These are phyloP conservation scores for Candida tunisiensis DNA, from an alignment of 1,139 yeast species.

Conservation along the genomic window DNA sequence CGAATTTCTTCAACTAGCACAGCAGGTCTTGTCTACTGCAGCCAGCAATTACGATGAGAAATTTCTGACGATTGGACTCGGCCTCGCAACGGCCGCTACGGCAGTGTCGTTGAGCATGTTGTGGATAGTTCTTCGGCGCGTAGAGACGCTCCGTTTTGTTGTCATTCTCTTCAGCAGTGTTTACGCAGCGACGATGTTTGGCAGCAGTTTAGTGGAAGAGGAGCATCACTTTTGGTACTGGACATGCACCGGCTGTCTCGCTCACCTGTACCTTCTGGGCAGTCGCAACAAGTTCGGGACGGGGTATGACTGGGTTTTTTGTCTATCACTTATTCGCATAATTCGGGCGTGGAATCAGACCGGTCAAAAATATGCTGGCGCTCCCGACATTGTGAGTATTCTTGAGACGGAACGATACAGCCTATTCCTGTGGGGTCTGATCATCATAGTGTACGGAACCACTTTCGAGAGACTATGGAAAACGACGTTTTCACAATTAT, in stretches of 20 bases:
- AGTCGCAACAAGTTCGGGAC: slow-evolving; percentile 10
- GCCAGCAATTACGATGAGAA: slow-evolving; percentile 59
- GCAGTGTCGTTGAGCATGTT: slow-evolving; percentile 16
- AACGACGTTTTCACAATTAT: slow-evolving; percentile 9
- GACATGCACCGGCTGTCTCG: slow-evolving; percentile 27
- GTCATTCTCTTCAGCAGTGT: slow-evolving; percentile 22
- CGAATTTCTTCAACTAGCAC: slow-evolving; percentile 31
- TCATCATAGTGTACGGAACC: slow-evolving; percentile 24
- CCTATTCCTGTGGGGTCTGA: slow-evolving; percentile 31
- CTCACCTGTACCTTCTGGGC: slow-evolving; percentile 14
- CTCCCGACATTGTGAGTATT: slow-evolving; percentile 27
- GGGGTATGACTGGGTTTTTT: slow-evolving; percentile 16
- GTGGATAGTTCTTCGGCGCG: slow-evolving; percentile 4
- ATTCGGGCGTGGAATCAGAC: slow-evolving; percentile 80
- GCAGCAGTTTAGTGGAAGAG: slow-evolving; percentile 89
- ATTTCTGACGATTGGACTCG: slow-evolving; percentile 33
- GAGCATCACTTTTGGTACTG: slow-evolving; percentile 98
- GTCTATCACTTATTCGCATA: slow-evolving; percentile 33
- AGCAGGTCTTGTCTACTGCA: slow-evolving; percentile 38
- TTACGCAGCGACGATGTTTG: slow-evolving; percentile 53
- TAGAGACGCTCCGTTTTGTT: slow-evolving; percentile 1
- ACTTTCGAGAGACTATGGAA: slow-evolving; percentile 12
- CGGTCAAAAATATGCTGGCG: slow-evolving; percentile 64
- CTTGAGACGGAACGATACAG: slow-evolving; percentile 12
- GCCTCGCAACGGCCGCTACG: slow-evolving; percentile 18